Evolutionary conservation across 768 basidiomycete genomes (phyloP).

Genomic region (Auricularia auricula-judae): DNA sequence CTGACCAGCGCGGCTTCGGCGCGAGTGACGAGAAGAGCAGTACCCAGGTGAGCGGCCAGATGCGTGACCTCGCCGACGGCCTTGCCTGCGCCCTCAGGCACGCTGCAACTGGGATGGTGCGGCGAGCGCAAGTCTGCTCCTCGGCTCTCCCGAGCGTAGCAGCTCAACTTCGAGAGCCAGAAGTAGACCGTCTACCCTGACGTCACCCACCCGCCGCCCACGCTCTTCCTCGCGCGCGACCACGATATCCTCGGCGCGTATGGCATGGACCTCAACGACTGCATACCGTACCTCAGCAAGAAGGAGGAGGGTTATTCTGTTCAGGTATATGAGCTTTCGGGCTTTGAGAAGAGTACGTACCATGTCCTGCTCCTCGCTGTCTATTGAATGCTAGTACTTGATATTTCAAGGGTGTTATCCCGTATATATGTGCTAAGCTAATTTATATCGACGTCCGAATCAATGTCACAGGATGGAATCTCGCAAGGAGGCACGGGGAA

Average conservation of each 20-base stretch:
- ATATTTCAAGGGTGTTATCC: too few relatives aligned
- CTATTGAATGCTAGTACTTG: background rate
- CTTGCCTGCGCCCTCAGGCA: slow-evolving; percentile 50
- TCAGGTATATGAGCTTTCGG: slow-evolving; percentile 44
- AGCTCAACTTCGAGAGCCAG: slow-evolving; percentile 42
- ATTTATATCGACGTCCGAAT: too few relatives aligned
- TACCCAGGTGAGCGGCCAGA: slow-evolving; percentile 42
- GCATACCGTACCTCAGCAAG: slow-evolving; percentile 43
- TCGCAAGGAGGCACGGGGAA: too few relatives aligned
- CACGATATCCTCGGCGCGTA: slow-evolving; percentile 43
- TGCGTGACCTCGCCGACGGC: slow-evolving; percentile 52
- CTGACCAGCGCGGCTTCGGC: slow-evolving; percentile 62
- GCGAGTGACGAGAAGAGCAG: slow-evolving; percentile 56
- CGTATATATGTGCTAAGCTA: too few relatives aligned
- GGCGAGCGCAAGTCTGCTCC: slow-evolving; percentile 33
- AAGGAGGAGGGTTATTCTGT: slow-evolving; percentile 65
- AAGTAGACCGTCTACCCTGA: slow-evolving; percentile 40
- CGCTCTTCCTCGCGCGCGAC: slow-evolving; percentile 36
- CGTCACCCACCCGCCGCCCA: slow-evolving; percentile 44
- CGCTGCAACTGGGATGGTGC: slow-evolving; percentile 66
- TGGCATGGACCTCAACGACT: background rate
- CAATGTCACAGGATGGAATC: too few relatives aligned
- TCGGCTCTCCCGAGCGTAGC: slow-evolving; percentile 55
- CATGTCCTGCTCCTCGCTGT: background rate
- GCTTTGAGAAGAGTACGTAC: slow-evolving; percentile 49